Evolutionary conservation across 768 basidiomycete species (phyloP), one percentile per base, ranked within the genome.

Genomic region (Trametes cingulata): DNA sequence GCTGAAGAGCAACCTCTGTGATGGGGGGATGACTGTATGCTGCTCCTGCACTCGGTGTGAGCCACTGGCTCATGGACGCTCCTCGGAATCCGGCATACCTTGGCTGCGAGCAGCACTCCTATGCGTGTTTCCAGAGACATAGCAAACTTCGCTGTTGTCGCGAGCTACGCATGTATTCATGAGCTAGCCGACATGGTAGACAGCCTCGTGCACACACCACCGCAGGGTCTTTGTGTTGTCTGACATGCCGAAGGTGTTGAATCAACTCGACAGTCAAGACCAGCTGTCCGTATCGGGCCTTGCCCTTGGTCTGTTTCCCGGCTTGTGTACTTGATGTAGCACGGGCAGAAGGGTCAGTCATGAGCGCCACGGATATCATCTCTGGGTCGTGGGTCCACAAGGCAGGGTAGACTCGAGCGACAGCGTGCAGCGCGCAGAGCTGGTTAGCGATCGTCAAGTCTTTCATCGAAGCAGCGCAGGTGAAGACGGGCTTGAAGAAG

Each of bases 401-500:
- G 60, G 85, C 83, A 2, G 82, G 77, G 15, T 89, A 73, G 66
- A 83, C 82, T 29, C 76, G 78, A 5, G 82, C 76, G 55, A 88
- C 64, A 1, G 81, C 76, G 14, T 76, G 73, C 46, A 91, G 68
- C 3, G 79, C 76, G 45, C 82, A 79, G 0, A 90, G 78, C 60
- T 89, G 82, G 53, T 81, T 83, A 12, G 83, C 76, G 10, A 88
- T 76, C 12, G 80, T 77, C n/a, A 81, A 67, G 55, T 85, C 85
- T 64, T 86, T 87, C 42, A 78, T 76, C 0, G 87, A 84, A 2
- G 83, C 83, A 0, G 90, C 87, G 61, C 87, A 89, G 0, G 78
- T 72, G 66, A 91, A 89, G 8, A 92, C 72, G 0, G 87, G 86
- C 68, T 85, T 88, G 75, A 83, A 91, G 72, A 92, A 90, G 0